Conservation (phyloP, 2,329 filamentous ascomycete genomes). For the Monilinia fructigena region DNA sequence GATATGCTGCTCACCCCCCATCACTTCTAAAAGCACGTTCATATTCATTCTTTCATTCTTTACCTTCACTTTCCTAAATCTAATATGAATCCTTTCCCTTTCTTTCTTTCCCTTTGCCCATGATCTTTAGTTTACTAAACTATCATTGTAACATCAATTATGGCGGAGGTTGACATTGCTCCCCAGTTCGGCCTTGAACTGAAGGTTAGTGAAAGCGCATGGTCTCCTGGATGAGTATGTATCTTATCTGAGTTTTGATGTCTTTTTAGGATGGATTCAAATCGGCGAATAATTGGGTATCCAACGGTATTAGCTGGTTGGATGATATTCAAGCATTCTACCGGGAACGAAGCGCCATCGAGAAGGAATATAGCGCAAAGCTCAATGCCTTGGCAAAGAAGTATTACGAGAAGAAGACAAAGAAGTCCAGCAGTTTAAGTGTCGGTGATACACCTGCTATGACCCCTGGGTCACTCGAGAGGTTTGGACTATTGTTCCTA, state of each 20-base stretch:
- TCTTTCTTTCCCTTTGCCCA: conserved; percentile 26
- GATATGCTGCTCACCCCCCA: not conserved
- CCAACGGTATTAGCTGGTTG: conserved; percentile 87
- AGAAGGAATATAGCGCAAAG: conserved; percentile 94
- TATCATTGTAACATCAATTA: conserved; percentile 42
- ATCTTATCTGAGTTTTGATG: conserved; percentile 26
- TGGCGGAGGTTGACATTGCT: conserved; percentile 79
- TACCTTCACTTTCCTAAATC: not conserved
- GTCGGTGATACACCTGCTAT: conserved; percentile 91
- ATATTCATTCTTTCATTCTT: conserved; percentile 12
- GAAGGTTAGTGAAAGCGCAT: conserved; percentile 61
- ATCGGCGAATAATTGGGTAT: conserved; percentile 87
- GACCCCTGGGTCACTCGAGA: conserved; percentile 93
- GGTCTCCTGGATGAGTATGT: conserved; percentile 24
- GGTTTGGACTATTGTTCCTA: conserved; percentile 45
- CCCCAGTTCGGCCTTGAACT: conserved; percentile 91
- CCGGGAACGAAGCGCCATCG: conserved; percentile 87
- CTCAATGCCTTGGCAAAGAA: conserved; percentile 87
- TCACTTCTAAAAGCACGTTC: not conserved
- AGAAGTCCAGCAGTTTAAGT: conserved; percentile 81
- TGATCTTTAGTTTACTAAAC: conserved; percentile 27
- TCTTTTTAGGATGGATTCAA: conserved; percentile 84
- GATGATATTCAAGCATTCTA: conserved; percentile 98
- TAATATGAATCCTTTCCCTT: conserved; percentile 25
- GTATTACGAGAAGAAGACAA: conserved; percentile 95